Conservation (phyloP, 495 filamentous ascomycete species). For the Podospora pseudopauciseta region DNA sequence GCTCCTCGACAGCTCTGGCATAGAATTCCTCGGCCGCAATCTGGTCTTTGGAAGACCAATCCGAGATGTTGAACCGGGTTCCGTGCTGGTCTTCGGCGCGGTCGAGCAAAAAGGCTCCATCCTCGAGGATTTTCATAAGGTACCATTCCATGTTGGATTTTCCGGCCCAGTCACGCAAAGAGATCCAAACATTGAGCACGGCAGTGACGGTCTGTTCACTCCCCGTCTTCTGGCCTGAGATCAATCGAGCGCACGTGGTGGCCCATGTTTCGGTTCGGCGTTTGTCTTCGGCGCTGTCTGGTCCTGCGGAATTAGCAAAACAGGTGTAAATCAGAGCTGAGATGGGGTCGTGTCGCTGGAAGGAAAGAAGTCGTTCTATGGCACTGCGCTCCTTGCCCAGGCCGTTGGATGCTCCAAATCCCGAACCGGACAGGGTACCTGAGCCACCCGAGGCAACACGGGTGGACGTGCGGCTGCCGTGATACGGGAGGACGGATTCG, state of each 20-base stretch:
- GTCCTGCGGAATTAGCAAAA: constrained; percentile 78
- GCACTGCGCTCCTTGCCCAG: constrained; percentile 43
- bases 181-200: constrained; percentile 79
- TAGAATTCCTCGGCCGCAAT: constrained; percentile 89
- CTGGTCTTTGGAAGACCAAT: constrained; percentile 61
- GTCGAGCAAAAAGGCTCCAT: constrained; percentile 86
- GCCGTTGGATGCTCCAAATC: constrained; percentile 17
- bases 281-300: constrained; percentile 71
- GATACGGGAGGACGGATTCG: constrained; percentile 75
- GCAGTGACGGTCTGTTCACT: constrained; percentile 63
- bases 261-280: constrained; percentile 81
- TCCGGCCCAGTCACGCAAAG: constrained; percentile 83
- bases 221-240: constrained; percentile 48
- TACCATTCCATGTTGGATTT: constrained; percentile 87
- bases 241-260: constrained; percentile 76
- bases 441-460: constrained; percentile 24
- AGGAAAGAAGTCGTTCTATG: constrained; percentile 69
- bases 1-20: constrained; percentile 68
- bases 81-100: constrained; percentile 65
- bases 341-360: constrained; percentile 83
- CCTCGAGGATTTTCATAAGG: constrained; percentile 87
- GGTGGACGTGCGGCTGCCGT: constrained; percentile 54
- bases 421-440: constrained; percentile 12
- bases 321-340: constrained; percentile 83
- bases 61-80: constrained; percentile 61